A percentile compares a stretch with the other conserved stretches of the same genome.
Evolutionary conservation across 331 rosid species (phyloP).

Genomic region (Erythrophleum ivorense): DNA sequence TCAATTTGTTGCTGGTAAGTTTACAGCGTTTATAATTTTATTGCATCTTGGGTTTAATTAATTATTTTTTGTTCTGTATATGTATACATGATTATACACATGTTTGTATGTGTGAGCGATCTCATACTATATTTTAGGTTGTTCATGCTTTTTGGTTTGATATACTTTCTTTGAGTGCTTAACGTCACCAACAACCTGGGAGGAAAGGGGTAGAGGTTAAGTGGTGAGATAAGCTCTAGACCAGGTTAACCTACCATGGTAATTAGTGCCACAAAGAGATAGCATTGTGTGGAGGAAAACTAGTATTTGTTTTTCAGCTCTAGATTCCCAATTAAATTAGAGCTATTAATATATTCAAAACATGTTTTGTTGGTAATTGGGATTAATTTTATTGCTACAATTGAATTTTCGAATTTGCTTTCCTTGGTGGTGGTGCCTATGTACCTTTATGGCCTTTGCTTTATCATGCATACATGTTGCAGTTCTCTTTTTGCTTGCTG

Average conservation of each 20-base stretch:
- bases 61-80: background rate
- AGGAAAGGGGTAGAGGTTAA: conserved; percentile 4
- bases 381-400: background rate
- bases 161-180: background rate
- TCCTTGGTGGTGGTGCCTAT: background rate
- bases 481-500: conserved; percentile 31
- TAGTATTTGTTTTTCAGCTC: conserved; percentile 15
- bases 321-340: background rate
- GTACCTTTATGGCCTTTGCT: conserved; percentile 15
- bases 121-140: conserved; percentile 1
- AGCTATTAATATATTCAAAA: conserved; percentile 26
- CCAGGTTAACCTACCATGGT: background rate
- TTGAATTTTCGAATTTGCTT: background rate
- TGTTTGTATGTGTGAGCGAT: background rate
- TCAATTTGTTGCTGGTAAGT: conserved; percentile 99
- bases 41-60: conserved; percentile 6
- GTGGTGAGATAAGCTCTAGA: conserved; percentile 24
- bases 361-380: conserved; percentile 24
- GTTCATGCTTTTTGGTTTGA: background rate
- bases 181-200: conserved; percentile 3
- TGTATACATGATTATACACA: background rate
- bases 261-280: background rate
- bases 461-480: conserved; percentile 31
- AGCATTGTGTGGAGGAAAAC: background rate
- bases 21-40: conserved; percentile 31